Conservation (phyloP, 106 monocot species). For the Dendrobium officinale region DNA sequence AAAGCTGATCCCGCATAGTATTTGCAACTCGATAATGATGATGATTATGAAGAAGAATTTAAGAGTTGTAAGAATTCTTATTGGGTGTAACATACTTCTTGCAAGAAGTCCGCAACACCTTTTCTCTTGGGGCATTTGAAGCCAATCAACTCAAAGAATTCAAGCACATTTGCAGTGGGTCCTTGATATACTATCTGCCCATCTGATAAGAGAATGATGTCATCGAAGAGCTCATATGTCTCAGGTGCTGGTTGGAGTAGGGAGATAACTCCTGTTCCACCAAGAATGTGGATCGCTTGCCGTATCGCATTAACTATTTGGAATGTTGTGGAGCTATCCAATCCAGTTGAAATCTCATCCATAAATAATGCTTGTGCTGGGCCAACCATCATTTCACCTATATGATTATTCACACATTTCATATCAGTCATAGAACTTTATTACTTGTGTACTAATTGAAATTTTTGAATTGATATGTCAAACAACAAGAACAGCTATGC, state of each 20-base stretch:
- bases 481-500: background rate
- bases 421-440: background rate
- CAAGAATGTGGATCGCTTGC: constrained; percentile 49
- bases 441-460: background rate
- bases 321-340: constrained; percentile 61
- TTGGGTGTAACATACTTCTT: constrained; percentile 1
- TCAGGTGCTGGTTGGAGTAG: constrained; percentile 68
- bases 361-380: constrained; percentile 58
- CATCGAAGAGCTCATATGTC: constrained; percentile 60
- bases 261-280: constrained; percentile 38
- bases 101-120: constrained; percentile 8
- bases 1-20: background rate
- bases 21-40: background rate
- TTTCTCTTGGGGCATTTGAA: constrained; percentile 8
- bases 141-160: constrained; percentile 28
- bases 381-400: constrained; percentile 70
- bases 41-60: background rate
- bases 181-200: constrained; percentile 57
- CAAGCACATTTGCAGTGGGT: constrained; percentile 36
- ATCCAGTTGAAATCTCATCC: constrained; percentile 67
- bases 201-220: constrained; percentile 52
- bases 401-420: background rate
- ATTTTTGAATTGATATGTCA: background rate
- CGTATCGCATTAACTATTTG: constrained; percentile 47
- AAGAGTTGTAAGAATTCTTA: background rate